Conservation (phyloP, 192 early-diverging fungal species). For the Gaertneriomyces sp. region DNA sequence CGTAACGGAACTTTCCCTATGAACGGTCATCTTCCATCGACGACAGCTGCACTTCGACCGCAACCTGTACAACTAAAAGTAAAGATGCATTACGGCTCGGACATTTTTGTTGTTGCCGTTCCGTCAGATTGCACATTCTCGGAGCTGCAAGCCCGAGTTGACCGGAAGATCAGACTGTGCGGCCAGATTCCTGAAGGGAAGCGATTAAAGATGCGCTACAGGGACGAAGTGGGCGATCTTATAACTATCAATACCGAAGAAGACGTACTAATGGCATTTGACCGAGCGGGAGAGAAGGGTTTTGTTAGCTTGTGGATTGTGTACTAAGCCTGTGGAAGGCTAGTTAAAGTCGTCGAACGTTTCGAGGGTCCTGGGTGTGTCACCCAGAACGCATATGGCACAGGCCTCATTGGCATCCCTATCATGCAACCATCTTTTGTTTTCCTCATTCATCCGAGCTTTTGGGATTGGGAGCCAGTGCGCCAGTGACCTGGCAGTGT, state of each 20-base stretch:
- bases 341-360: too few relatives aligned
- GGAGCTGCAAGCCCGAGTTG: conserved; percentile 78
- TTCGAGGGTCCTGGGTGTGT: too few relatives aligned
- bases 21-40: too few relatives aligned
- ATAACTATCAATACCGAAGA: conserved; percentile 83
- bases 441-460: too few relatives aligned
- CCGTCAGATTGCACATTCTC: conserved; percentile 65
- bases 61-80: conserved; percentile 29
- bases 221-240: conserved; percentile 91
- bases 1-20: too few relatives aligned
- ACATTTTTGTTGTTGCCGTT: conserved; percentile 87
- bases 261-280: conserved; percentile 91
- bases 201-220: conserved; percentile 72
- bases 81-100: conserved; percentile 83
- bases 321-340: neutral
- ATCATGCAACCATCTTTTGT: too few relatives aligned
- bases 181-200: conserved; percentile 47
- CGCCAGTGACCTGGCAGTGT: too few relatives aligned
- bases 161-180: conserved; percentile 86
- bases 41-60: neutral
- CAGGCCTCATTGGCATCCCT: too few relatives aligned
- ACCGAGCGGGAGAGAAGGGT: conserved; percentile 38
- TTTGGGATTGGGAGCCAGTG: too few relatives aligned
- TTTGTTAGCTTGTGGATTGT: conserved; percentile 34
- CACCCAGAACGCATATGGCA: too few relatives aligned